These are phyloP conservation scores for Pythium inflatum DNA, from an alignment of 352 stramenopile species.

Conservation along the genomic window DNA sequence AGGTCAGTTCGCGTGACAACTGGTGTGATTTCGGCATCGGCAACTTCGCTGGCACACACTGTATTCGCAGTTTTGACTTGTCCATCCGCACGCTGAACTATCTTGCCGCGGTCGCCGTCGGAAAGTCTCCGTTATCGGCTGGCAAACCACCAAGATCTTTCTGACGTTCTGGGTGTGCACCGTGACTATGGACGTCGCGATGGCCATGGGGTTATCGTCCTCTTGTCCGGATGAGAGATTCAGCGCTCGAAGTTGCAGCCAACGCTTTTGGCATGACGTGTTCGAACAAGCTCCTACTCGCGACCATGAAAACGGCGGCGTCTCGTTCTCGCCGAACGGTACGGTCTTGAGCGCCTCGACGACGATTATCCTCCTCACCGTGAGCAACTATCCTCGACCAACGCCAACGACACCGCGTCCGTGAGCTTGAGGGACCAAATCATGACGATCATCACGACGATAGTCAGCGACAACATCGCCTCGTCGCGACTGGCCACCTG, in stretches of 20 bases:
- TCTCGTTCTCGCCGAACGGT: slow-evolving; percentile 30
- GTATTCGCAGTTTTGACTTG: too few species aligned
- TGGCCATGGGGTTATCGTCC: slow-evolving; percentile 62
- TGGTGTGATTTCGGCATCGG: too few species aligned
- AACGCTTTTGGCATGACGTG: slow-evolving; percentile 63
- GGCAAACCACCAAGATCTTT: slow-evolving; percentile 75
- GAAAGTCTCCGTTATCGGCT: slow-evolving; percentile 68
- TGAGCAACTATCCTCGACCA: slow-evolving; percentile 55
- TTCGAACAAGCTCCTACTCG: slow-evolving; percentile 38
- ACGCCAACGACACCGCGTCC: slow-evolving; percentile 41
- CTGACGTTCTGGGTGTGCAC: slow-evolving; percentile 54
- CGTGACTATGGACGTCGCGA: slow-evolving; percentile 46
- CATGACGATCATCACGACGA: slow-evolving; percentile 52
- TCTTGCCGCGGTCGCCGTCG: slow-evolving; percentile 73
- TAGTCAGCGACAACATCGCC: slow-evolving; percentile 77
- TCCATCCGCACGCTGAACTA: slow-evolving; percentile 75
- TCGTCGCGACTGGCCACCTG: slow-evolving; percentile 45
- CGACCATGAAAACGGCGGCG: slow-evolving; percentile 22
- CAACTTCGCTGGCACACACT: too few species aligned
- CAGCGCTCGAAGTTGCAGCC: too few species aligned
- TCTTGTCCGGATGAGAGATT: slow-evolving; percentile 44
- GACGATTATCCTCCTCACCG: slow-evolving; percentile 50
- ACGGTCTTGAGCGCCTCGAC: not conserved
- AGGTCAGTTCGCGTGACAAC: too few species aligned
- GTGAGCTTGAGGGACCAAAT: slow-evolving; percentile 68